phyloP scores from a whole-genome alignment of 495 filamentous ascomycete genomes.

The Neurospora sp. region DNA sequence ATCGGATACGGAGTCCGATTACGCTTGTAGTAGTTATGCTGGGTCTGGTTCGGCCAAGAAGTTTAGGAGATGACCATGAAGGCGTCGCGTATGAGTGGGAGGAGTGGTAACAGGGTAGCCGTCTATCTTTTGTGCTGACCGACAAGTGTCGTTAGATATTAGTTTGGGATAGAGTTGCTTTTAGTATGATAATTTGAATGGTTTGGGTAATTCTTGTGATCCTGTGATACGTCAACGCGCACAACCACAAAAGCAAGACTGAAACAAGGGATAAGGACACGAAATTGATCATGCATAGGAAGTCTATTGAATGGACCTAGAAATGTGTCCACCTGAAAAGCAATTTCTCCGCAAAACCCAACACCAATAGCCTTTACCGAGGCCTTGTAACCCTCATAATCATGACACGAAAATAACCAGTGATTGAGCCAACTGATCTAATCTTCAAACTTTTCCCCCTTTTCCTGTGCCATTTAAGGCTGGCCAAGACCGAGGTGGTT shows the following conservation, averaged over 20 bases:
- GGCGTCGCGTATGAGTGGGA: not conserved
- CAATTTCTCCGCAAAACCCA: not conserved
- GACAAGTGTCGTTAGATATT: not conserved
- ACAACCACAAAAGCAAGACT: not conserved
- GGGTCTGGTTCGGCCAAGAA: not conserved
- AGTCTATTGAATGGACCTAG: not conserved
- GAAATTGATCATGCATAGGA: not conserved
- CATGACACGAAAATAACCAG: not conserved
- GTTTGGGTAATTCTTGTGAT: not conserved
- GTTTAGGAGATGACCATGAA: not conserved
- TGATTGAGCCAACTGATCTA: not conserved
- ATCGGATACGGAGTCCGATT: not conserved
- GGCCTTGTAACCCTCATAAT: not conserved
- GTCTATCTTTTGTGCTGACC: not conserved
- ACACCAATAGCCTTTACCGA: not conserved
- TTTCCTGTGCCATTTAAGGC: conserved; percentile 1
- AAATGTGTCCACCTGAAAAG: not conserved
- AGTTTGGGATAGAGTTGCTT: not conserved
- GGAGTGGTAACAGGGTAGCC: not conserved
- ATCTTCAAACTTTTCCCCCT: not conserved
- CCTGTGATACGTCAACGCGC: not conserved
- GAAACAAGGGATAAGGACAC: not conserved
- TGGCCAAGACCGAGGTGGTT: conserved; percentile 36
- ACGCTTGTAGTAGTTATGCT: not conserved
- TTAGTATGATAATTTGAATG: not conserved